phyloP scores from a whole-genome alignment of 2,329 filamentous ascomycete genomes.

The Apiospora hydei region DNA sequence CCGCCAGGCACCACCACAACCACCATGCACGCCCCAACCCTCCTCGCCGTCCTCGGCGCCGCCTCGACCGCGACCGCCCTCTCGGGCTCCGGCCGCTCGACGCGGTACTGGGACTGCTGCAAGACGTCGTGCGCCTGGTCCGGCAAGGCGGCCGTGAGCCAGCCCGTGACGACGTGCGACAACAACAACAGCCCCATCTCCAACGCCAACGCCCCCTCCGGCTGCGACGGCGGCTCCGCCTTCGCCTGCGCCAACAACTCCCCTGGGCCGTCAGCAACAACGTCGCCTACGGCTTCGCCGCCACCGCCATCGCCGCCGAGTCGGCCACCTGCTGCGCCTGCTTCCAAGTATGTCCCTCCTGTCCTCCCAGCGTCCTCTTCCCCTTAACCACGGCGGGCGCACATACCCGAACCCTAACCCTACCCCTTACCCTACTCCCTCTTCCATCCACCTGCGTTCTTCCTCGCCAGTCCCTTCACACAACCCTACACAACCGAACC shows the following conservation, averaged over 20 bases:
- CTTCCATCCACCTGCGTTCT: background rate
- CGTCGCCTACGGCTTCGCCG: conserved; percentile 64
- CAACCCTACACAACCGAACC: background rate
- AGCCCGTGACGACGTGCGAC: conserved; percentile 53
- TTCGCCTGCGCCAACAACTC: conserved; percentile 61
- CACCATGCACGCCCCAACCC: conserved; percentile 11
- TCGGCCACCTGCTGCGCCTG: conserved; percentile 62
- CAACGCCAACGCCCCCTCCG: conserved; percentile 49
- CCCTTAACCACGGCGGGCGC: background rate
- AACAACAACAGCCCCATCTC: conserved; percentile 52
- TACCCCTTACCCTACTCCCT: background rate
- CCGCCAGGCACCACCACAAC: background rate
- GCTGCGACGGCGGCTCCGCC: conserved; percentile 57
- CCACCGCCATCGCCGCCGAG: conserved; percentile 55
- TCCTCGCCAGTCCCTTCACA: background rate
- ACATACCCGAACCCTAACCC: too few species aligned
- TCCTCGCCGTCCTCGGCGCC: conserved; percentile 20
- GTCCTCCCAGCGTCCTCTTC: background rate
- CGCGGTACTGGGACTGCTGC: conserved; percentile 60
- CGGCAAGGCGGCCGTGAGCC: conserved; percentile 51
- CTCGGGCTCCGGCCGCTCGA: conserved; percentile 38
- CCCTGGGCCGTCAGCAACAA: conserved; percentile 58
- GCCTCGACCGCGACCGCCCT: conserved; percentile 30
- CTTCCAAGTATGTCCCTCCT: conserved; percentile 50
- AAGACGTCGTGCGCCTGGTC: conserved; percentile 63